Evolutionary conservation across 2,329 filamentous ascomycete species (phyloP).

Genomic region (Tolypocladium sp.): DNA sequence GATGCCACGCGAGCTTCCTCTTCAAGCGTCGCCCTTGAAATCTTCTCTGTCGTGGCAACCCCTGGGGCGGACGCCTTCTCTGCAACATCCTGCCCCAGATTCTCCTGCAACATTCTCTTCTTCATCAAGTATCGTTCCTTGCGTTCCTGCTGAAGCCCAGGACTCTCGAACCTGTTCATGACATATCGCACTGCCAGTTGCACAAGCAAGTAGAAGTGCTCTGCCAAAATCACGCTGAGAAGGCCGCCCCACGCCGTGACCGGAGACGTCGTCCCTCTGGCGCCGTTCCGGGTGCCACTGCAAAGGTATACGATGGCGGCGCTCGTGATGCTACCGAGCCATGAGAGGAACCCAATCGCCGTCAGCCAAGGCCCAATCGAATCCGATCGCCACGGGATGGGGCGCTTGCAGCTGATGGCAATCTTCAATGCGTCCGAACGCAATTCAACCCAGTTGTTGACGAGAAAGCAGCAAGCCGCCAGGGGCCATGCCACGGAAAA

Average conservation of each 20-base stretch:
- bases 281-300: conserved; percentile 56
- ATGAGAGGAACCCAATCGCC: conserved; percentile 79
- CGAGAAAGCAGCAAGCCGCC: conserved; percentile 77
- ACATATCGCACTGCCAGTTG: conserved; percentile 64
- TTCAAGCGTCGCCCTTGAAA: conserved; percentile 56
- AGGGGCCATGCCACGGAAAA: conserved; percentile 94
- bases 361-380: conserved; percentile 91
- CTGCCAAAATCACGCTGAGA: conserved; percentile 72
- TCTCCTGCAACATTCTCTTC: conserved; percentile 70
- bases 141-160: conserved; percentile 76
- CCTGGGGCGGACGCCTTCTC: conserved; percentile 37
- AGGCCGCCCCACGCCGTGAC: conserved; percentile 77
- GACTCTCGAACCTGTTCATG: conserved; percentile 74
- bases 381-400: conserved; percentile 82
- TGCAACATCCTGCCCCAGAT: conserved; percentile 47
- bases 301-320: conserved; percentile 88
- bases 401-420: conserved; percentile 77
- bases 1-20: conserved; percentile 49
- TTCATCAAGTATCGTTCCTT: conserved; percentile 73
- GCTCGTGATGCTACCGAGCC: conserved; percentile 83
- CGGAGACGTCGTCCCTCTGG: conserved; percentile 55
- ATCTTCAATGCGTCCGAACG: conserved; percentile 93
- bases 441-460: conserved; percentile 95
- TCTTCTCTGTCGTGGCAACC: conserved; percentile 47
- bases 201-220: conserved; percentile 80